Evolutionary conservation across 768 basidiomycete genomes (phyloP).

Genomic region (Lactifluus rugatus): DNA sequence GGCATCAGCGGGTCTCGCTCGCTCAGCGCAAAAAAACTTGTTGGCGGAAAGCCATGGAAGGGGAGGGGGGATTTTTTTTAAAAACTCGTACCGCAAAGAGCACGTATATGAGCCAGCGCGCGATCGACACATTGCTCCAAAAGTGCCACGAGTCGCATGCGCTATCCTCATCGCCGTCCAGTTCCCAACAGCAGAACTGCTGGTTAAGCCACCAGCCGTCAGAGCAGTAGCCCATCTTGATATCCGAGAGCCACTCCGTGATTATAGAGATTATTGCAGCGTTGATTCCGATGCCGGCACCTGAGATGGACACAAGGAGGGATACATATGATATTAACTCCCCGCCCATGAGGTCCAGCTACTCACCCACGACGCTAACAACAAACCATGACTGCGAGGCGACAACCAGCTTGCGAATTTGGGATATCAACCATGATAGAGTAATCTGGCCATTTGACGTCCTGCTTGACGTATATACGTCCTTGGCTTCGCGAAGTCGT

Average conservation of each 20-base stretch:
- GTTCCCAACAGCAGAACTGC: constrained; percentile 98
- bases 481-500: constrained; percentile 53
- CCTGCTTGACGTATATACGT: constrained; percentile 33
- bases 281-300: constrained; percentile 83
- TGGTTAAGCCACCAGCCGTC: constrained; percentile 99
- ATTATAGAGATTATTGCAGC: constrained; percentile 93
- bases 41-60: no score
- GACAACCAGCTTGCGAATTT: constrained; percentile 47
- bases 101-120: constrained; percentile 81
- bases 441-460: constrained; percentile 44
- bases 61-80: no score
- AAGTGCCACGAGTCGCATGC: constrained; percentile 87
- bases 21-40: no score
- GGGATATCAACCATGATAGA: constrained; percentile 49
- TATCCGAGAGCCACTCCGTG: constrained; percentile 95
- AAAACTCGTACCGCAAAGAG: constrained; percentile 71
- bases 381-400: constrained; percentile 90
- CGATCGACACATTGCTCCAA: constrained; percentile 67
- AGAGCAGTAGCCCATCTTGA: constrained; percentile 94
- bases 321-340: no score
- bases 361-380: constrained; percentile 79
- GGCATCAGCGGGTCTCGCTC: neutral
- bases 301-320: constrained; percentile 30
- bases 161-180: constrained; percentile 68
- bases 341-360: neutral